A percentile compares a stretch with the other conserved stretches of the same genome.
Evolutionary conservation across 192 early-diverging fungal species (phyloP).

Genomic region (Coemansia sp.): DNA sequence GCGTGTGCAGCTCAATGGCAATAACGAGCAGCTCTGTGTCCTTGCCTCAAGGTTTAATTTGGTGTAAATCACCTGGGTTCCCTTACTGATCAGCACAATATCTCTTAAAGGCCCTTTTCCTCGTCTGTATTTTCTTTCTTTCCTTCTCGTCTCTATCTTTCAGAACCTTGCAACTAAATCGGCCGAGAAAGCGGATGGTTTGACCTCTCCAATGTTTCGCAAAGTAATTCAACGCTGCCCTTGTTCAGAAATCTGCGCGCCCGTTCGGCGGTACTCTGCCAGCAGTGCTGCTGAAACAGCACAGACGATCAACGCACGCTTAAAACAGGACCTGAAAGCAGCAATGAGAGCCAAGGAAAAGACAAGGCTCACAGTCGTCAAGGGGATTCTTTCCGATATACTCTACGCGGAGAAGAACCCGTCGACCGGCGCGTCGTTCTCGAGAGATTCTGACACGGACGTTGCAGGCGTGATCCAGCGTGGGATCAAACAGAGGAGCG

Average conservation of each 20-base stretch:
- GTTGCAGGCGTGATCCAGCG: slow-evolving; percentile 72
- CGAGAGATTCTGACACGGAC: slow-evolving; percentile 56
- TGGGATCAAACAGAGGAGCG: slow-evolving; percentile 79
- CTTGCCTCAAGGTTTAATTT: slow-evolving; percentile 33
- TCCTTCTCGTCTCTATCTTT: no score
- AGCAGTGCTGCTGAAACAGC: slow-evolving; percentile 9
- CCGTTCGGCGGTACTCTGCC: slow-evolving; percentile 1
- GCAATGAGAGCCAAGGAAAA: slow-evolving; percentile 79
- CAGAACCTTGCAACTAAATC: neutral
- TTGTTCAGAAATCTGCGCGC: neutral
- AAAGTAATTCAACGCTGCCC: neutral
- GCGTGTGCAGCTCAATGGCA: slow-evolving; percentile 27
- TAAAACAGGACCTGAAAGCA: slow-evolving; percentile 79
- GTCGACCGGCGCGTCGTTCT: slow-evolving; percentile 26
- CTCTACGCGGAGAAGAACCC: slow-evolving; percentile 73
- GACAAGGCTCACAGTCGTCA: slow-evolving; percentile 59
- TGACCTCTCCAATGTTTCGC: slow-evolving; percentile 7
- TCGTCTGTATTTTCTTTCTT: neutral
- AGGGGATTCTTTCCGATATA: slow-evolving; percentile 77
- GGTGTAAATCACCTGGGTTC: slow-evolving; percentile 1
- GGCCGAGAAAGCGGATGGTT: neutral
- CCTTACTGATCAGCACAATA: no score
- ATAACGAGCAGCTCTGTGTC: slow-evolving; percentile 20
- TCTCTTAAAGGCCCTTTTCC: neutral
- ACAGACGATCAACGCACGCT: slow-evolving; percentile 28